phyloP scores from a whole-genome alignment of 2,329 filamentous ascomycete species.

The Biscogniauxia mediterranea region DNA sequence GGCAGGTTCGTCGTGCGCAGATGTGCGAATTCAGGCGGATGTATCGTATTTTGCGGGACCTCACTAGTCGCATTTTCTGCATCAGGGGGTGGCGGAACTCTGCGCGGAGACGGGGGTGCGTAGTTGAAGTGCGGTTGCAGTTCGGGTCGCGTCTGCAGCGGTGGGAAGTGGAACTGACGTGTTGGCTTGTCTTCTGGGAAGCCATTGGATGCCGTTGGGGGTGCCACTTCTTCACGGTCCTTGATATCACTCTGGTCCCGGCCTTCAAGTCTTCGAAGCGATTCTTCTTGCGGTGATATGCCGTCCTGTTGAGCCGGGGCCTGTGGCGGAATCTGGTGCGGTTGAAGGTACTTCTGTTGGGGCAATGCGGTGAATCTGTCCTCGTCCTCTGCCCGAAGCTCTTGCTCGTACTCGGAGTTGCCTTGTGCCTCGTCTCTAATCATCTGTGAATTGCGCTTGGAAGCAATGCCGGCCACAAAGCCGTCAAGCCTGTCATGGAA shows the following conservation, averaged over 20 bases:
- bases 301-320: conserved; percentile 32
- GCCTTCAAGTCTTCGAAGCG: conserved; percentile 49
- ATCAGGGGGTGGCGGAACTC: conserved; percentile 24
- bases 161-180: conserved; percentile 58
- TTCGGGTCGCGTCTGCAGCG: conserved; percentile 46
- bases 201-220: conserved; percentile 16
- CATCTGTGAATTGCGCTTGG: conserved; percentile 79
- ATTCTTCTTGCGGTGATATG: conserved; percentile 43
- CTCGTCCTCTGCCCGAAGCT: conserved; percentile 78
- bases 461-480: conserved; percentile 81
- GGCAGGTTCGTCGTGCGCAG: conserved; percentile 48
- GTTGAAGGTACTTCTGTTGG: conserved; percentile 61
- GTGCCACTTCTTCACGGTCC: conserved; percentile 18
- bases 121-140: conserved; percentile 58
- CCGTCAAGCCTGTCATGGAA: conserved; percentile 87
- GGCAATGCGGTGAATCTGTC: conserved; percentile 83
- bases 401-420: conserved; percentile 73
- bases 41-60: conserved; percentile 26
- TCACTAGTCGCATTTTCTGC: conserved; percentile 11
- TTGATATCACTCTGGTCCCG: conserved; percentile 45
- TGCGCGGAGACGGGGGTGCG: conserved; percentile 48
- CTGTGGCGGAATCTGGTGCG: conserved; percentile 43
- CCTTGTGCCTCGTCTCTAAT: conserved; percentile 80
- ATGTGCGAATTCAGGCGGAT: conserved; percentile 56
- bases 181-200: conserved; percentile 36